Conservation (phyloP, 768 basidiomycete species). For the Tulasnella sp. region DNA sequence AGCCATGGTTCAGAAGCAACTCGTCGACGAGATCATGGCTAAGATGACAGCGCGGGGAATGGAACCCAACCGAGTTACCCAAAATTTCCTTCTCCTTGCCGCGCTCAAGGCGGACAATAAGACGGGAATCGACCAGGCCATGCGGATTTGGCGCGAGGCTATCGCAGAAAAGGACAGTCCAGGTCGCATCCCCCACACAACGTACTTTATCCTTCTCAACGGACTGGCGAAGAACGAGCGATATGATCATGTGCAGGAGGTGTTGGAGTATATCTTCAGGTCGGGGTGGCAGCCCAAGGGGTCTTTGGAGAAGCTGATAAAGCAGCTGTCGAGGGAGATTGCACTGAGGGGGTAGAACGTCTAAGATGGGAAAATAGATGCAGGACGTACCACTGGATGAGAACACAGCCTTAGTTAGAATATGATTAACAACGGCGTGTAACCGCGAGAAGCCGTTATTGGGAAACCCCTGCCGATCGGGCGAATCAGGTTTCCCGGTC, state of each 20-base stretch:
- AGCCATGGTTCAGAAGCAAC: conserved; percentile 38
- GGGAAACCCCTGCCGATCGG: no score
- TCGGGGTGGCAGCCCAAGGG: conserved; percentile 26
- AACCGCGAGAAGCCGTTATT: no score
- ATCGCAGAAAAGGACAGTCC: conserved; percentile 44
- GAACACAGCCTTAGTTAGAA: no score
- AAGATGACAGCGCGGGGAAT: conserved; percentile 64
- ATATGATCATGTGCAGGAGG: conserved; percentile 21
- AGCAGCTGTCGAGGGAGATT: conserved; percentile 21
- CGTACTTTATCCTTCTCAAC: conserved; percentile 13
- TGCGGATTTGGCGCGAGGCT: conserved; percentile 68
- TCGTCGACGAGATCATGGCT: conserved; percentile 56
- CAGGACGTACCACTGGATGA: no score
- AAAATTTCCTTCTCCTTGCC: conserved; percentile 76
- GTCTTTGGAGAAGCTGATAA: conserved; percentile 22
- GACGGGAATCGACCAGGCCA: conserved; percentile 58
- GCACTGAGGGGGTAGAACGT: conserved; percentile 1
- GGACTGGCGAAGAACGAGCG: conserved; percentile 27
- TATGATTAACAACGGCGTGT: no score
- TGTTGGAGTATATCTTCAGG: conserved; percentile 22
- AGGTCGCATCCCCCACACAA: conserved; percentile 8
- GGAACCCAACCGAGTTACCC: conserved; percentile 63
- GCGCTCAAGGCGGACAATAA: conserved; percentile 58
- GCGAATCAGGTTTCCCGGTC: no score
- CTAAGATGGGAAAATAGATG: no score